phyloP scores from a whole-genome alignment of 2,329 filamentous ascomycete genomes.

The Falciphora oryzae region DNA sequence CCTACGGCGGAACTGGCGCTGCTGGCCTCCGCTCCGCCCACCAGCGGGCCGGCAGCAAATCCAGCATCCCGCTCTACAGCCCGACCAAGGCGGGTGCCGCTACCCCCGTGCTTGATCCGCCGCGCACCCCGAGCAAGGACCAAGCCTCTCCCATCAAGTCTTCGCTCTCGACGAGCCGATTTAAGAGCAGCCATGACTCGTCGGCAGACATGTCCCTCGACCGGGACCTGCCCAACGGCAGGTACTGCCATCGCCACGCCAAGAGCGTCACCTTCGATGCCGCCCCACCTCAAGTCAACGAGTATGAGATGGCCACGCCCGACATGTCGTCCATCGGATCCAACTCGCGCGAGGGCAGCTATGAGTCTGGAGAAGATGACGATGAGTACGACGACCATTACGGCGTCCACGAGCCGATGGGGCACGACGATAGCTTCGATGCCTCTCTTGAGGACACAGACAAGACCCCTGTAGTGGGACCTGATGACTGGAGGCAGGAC shows the following conservation, averaged over 20 bases:
- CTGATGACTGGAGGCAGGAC: constrained; percentile 89
- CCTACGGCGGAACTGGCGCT: constrained; percentile 55
- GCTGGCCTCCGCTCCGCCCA: constrained; percentile 48
- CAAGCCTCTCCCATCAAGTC: constrained; percentile 82
- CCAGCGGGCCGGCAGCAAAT: constrained; percentile 53
- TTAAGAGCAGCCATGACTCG: constrained; percentile 62
- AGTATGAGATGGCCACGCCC: constrained; percentile 97
- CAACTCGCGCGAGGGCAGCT: constrained; percentile 88
- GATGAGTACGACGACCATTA: constrained; percentile 48
- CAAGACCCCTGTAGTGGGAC: constrained; percentile 96
- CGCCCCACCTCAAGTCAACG: constrained; percentile 88
- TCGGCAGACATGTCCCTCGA: constrained; percentile 57
- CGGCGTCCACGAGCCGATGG: constrained; percentile 49
- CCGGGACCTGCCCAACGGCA: constrained; percentile 56
- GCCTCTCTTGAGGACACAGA: constrained; percentile 91
- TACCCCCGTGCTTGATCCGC: constrained; percentile 24
- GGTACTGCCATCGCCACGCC: constrained; percentile 71
- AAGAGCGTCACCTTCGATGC: constrained; percentile 98
- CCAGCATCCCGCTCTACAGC: constrained; percentile 51
- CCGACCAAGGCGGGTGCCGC: constrained; percentile 41
- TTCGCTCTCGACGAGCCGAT: constrained; percentile 65
- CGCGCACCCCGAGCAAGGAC: constrained; percentile 57
- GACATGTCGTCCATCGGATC: constrained; percentile 90
- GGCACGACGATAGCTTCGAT: constrained; percentile 86
- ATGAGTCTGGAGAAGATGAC: constrained; percentile 74